phyloP scores from a whole-genome alignment of 1,139 yeast species.

The Sugiyamaella sp. region DNA sequence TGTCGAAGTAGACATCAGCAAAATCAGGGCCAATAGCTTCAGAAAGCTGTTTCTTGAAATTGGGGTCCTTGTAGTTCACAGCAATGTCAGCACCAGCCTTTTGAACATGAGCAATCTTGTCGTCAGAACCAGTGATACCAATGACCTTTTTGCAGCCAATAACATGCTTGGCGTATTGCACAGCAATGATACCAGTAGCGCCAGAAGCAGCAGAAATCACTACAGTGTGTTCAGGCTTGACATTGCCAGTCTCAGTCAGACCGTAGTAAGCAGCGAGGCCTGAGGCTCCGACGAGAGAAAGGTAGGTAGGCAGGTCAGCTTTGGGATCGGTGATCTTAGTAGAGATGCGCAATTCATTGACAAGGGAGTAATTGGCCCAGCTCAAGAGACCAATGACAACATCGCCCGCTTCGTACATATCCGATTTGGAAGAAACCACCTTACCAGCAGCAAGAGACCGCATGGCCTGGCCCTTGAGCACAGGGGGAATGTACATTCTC shows the following conservation, averaged over 20 bases:
- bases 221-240: slow-evolving; percentile 40
- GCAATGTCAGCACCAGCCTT: slow-evolving; percentile 55
- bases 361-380: slow-evolving; percentile 50
- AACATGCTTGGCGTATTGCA: slow-evolving; percentile 60
- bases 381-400: slow-evolving; percentile 43
- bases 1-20: slow-evolving; percentile 40
- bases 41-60: slow-evolving; percentile 49
- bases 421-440: slow-evolving; percentile 51
- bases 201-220: slow-evolving; percentile 71
- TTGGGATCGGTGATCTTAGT: slow-evolving; percentile 22
- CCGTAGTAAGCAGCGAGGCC: slow-evolving; percentile 68
- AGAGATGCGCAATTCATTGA: slow-evolving; percentile 28
- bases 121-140: slow-evolving; percentile 66
- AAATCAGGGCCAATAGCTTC: slow-evolving; percentile 44
- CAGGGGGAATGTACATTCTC: slow-evolving; percentile 53
- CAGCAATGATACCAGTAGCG: slow-evolving; percentile 66
- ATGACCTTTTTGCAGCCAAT: slow-evolving; percentile 58
- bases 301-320: slow-evolving; percentile 34
- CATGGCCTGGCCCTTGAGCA: slow-evolving; percentile 52
- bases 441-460: slow-evolving; percentile 55
- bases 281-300: slow-evolving; percentile 58
- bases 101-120: slow-evolving; percentile 58
- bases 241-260: slow-evolving; percentile 44
- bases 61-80: slow-evolving; percentile 57
- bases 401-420: slow-evolving; percentile 50